These are phyloP conservation scores for Eucalyptus cloeziana DNA, from an alignment of 345 rosid species.

Conservation along the genomic window DNA sequence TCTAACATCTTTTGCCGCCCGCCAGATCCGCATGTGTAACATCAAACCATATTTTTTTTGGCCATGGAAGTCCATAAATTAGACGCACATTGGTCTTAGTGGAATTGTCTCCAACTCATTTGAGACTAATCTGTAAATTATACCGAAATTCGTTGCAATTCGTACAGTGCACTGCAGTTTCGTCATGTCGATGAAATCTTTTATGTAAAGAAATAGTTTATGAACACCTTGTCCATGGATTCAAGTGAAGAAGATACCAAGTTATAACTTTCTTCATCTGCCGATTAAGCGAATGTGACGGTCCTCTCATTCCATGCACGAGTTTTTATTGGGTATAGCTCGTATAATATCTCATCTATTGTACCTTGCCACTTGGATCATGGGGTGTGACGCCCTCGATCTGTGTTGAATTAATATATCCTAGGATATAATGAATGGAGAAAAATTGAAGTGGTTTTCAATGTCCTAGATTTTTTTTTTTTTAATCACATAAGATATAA, in stretches of 20 bases:
- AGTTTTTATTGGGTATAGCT: neutral
- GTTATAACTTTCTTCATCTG: neutral
- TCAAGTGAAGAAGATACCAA: neutral
- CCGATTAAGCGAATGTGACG: neutral
- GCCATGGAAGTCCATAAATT: neutral
- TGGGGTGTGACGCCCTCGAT: neutral
- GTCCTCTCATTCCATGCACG: neutral
- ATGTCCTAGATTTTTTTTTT: neutral
- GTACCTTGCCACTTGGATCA: neutral
- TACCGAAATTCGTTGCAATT: neutral
- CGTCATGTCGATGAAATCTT: neutral
- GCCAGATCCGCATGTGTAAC: neutral
- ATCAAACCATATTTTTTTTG: neutral
- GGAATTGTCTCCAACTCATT: neutral
- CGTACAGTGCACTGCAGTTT: neutral
- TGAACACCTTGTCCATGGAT: neutral
- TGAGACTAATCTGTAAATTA: neutral
- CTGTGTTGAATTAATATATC: neutral
- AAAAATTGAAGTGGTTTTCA: neutral
- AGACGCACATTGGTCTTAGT: neutral
- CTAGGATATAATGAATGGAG: neutral
- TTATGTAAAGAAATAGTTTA: neutral
- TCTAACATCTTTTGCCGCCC: neutral
- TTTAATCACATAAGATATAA: neutral
- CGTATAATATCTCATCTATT: neutral